A percentile compares a stretch with the other conserved stretches of the same genome.
phyloP scores from a whole-genome alignment of 1,284 basidiomycete genomes.

The Inonotus obliquus region DNA sequence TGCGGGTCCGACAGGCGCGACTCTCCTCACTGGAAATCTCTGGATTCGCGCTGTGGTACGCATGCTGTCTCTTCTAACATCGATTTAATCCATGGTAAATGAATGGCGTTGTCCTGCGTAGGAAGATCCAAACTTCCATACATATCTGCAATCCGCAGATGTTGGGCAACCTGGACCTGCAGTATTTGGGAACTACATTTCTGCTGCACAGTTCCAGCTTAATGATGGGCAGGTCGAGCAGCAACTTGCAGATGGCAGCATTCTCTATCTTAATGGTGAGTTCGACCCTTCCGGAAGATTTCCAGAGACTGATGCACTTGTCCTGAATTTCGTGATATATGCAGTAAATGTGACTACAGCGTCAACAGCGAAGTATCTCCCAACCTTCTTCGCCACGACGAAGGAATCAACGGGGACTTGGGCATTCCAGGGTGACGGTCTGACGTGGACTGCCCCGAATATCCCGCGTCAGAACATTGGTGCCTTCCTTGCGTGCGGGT shows the following conservation, averaged over 20 bases:
- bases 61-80: conserved; percentile 8
- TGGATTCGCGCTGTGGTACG: conserved; percentile 60
- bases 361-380: conserved; percentile 21
- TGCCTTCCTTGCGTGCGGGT: conserved; percentile 41
- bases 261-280: conserved; percentile 22
- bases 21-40: conserved; percentile 44
- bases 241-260: conserved; percentile 32
- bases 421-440: conserved; percentile 26
- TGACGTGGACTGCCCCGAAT: conserved; percentile 23
- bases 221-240: conserved; percentile 50
- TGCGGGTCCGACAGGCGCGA: conserved; percentile 22
- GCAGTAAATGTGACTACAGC: conserved; percentile 18
- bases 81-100: neutral
- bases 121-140: conserved; percentile 62
- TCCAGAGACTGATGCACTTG: conserved; percentile 28
- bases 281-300: conserved; percentile 31
- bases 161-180: conserved; percentile 41
- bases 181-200: conserved; percentile 44
- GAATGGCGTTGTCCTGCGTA: conserved; percentile 20
- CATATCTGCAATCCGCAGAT: conserved; percentile 53
- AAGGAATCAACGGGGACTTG: conserved; percentile 25
- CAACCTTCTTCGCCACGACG: conserved; percentile 24
- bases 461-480: conserved; percentile 23
- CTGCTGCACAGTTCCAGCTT: conserved; percentile 53
- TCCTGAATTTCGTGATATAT: neutral